Conservation (phyloP, 768 basidiomycete genomes). For the Tricholoma terreum region DNA sequence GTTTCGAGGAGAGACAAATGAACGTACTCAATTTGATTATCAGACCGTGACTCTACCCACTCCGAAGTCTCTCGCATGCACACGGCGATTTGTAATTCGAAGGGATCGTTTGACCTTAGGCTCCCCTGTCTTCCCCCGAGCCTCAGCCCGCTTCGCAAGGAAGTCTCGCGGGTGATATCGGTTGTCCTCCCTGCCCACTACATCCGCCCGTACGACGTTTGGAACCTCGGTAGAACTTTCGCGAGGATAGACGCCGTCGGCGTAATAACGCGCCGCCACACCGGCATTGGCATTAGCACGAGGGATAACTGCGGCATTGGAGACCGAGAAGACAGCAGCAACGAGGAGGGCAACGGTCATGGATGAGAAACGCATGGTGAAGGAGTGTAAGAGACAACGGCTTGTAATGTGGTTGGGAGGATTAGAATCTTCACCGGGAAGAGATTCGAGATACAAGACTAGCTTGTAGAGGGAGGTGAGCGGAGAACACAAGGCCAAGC, state of each 20-base stretch:
- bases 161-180: background rate
- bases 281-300: conserved; percentile 19
- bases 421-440: conserved; percentile 23
- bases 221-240: conserved; percentile 5
- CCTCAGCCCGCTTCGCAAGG: background rate
- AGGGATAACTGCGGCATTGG: conserved; percentile 26
- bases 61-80: conserved; percentile 1
- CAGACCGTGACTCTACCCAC: background rate
- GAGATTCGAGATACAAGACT: conserved; percentile 12
- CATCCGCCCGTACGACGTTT: background rate
- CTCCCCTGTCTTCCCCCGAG: background rate
- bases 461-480: background rate
- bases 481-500: conserved; percentile 33
- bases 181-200: background rate
- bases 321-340: conserved; percentile 20
- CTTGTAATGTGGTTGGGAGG: conserved; percentile 7
- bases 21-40: background rate
- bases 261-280: conserved; percentile 21
- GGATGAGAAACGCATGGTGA: conserved; percentile 28
- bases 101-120: background rate
- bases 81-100: background rate
- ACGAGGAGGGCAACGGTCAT: conserved; percentile 16
- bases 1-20: background rate
- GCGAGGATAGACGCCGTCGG: conserved; percentile 17
- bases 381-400: background rate